phyloP scores from a whole-genome alignment of 1,284 basidiomycete species.

The Malassezia vespertilionis region DNA sequence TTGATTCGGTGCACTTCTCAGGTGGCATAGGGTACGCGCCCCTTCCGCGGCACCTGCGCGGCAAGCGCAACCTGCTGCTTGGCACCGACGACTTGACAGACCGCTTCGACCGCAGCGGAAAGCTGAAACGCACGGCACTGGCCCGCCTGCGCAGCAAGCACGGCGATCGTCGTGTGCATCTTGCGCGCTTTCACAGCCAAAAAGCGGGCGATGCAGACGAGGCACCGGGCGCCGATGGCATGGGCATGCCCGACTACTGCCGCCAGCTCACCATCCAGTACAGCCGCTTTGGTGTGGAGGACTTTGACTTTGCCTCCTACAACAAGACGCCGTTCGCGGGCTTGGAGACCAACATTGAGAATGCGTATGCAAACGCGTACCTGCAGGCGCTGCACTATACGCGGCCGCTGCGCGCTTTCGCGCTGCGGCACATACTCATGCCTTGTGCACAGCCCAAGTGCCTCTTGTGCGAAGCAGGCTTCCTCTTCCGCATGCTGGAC shows the following conservation, averaged over 20 bases:
- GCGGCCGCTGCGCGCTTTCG: conserved; percentile 64
- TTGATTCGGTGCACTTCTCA: conserved; percentile 68
- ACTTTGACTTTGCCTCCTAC: conserved; percentile 78
- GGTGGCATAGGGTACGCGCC: conserved; percentile 79
- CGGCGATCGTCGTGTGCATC: conserved; percentile 44
- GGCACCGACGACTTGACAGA: conserved; percentile 30
- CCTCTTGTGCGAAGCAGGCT: conserved; percentile 86
- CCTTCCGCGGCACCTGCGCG: conserved; percentile 69
- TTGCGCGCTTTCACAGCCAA: conserved; percentile 59
- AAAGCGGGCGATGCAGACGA: conserved; percentile 13
- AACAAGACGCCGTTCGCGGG: conserved; percentile 67
- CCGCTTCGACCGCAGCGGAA: conserved; percentile 20
- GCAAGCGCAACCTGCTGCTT: conserved; percentile 65
- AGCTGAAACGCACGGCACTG: conserved; percentile 20
- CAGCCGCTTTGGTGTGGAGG: conserved; percentile 95
- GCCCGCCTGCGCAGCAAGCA: conserved; percentile 18
- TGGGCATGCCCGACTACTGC: conserved; percentile 65
- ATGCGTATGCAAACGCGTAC: conserved; percentile 90
- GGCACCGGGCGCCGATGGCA: neutral
- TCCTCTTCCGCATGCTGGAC: conserved; percentile 87
- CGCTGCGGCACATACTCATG: conserved; percentile 76
- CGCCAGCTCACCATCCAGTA: conserved; percentile 93
- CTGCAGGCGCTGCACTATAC: conserved; percentile 82
- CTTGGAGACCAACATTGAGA: conserved; percentile 89
- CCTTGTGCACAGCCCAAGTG: conserved; percentile 76